These are phyloP conservation scores for Myrica gale DNA, from an alignment of 306 rosid genomes.

Conservation along the genomic window DNA sequence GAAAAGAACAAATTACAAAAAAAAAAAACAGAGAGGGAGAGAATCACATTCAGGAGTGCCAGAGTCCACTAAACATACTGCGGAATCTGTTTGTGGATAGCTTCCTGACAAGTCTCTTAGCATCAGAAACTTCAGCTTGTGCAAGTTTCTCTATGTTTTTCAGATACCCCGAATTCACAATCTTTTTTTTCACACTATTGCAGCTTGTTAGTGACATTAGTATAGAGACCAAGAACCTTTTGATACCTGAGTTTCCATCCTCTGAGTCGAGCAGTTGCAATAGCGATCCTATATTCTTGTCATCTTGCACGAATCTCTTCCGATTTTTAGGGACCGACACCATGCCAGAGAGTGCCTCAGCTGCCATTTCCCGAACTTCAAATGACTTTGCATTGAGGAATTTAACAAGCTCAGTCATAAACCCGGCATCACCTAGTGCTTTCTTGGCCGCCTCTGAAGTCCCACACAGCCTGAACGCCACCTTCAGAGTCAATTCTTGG, in stretches of 20 bases:
- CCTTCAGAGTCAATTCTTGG: constrained; percentile 73
- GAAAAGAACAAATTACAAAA: constrained; percentile 6
- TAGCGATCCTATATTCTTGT: constrained; percentile 51
- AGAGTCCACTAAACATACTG: constrained; percentile 68
- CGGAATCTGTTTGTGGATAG: constrained; percentile 71
- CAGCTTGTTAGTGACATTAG: constrained; percentile 71
- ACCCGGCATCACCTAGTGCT: constrained; percentile 63
- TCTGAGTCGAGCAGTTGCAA: constrained; percentile 61
- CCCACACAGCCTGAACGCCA: constrained; percentile 55
- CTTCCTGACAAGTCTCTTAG: constrained; percentile 81
- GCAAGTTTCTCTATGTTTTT: constrained; percentile 83
- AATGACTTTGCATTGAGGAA: constrained; percentile 71
- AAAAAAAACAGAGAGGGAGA: not conserved
- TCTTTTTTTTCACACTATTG: constrained; percentile 77
- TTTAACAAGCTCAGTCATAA: constrained; percentile 76
- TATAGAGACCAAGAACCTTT: constrained; percentile 59
- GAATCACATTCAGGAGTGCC: constrained; percentile 63
- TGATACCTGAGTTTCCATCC: constrained; percentile 56
- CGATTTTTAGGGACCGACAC: constrained; percentile 69
- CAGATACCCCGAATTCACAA: constrained; percentile 62
- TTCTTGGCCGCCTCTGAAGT: constrained; percentile 74
- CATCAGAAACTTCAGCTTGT: constrained; percentile 75
- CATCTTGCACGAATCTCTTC: constrained; percentile 73
- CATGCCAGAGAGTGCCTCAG: constrained; percentile 65
- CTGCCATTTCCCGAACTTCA: constrained; percentile 82